Evolutionary conservation across 345 rosid species (phyloP), one percentile per base, ranked within the genome.

Genomic region (Brassica nigra): DNA sequence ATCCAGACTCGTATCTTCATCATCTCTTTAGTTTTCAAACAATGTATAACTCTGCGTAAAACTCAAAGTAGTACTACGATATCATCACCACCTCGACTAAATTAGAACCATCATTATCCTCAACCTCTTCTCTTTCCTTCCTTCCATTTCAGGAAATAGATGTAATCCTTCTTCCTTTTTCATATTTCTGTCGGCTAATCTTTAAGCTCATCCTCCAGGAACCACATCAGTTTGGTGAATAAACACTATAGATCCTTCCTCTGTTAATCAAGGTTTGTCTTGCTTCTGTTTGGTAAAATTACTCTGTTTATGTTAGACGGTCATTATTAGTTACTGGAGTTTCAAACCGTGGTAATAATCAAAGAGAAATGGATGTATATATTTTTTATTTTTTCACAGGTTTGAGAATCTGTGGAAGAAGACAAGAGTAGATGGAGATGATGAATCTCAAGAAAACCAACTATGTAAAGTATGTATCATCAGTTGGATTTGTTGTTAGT

Each of bases 391-490:
- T 28, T 61, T 33, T 16, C 5, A 27, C 70, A 78, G 81, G 66
- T 71, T 71, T 18, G 62, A 78, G 58, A 47, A 10, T 63, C 58
- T 27, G 44, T 34, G 27, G 61, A 66, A 78, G 63, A 57, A 29
- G 52, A 42, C 71, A 78, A 71, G 29, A 49, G 57, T 49, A 14
- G 18, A 49, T 11, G 23, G 68, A 42, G 66, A 74, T 75, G 76
- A 76, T 81, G 44, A 71, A 76, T 15, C 14, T 23, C 11, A 39
- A 59, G 15, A 81, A 57, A 66, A 76, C 71, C 74, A 76, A 57
- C 20, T 76, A 64, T 57, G 68, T 76, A 71, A 81, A 76, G 83
- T 81, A 65, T 31, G 80, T 75, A 70, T 69, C 18, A 70, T 69
- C 18, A 18, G 1, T 74, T 49, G 31, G 37, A 61, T 74, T 15